A percentile compares a stretch with the other conserved stretches of the same genome.
Evolutionary conservation across 495 filamentous ascomycete genomes (phyloP).

Genomic region (Aspergillus sparsus): DNA sequence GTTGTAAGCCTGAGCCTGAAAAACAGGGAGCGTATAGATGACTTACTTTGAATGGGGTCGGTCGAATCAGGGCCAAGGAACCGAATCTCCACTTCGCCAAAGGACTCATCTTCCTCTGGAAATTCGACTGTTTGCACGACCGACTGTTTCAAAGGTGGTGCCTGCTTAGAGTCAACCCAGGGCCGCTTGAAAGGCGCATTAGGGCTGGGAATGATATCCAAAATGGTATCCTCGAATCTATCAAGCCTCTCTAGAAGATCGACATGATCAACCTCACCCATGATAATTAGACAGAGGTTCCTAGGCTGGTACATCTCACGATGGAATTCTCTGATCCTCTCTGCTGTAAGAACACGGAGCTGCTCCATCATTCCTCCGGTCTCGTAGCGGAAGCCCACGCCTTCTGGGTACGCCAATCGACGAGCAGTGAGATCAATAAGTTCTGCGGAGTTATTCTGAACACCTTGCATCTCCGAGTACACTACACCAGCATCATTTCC

Average conservation of each 20-base stretch:
- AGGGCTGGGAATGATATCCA: slow-evolving; percentile 73
- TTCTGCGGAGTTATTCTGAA: slow-evolving; percentile 78
- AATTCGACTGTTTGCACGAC: slow-evolving; percentile 80
- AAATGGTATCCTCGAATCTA: slow-evolving; percentile 82
- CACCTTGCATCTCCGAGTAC: slow-evolving; percentile 98
- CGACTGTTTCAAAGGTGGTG: slow-evolving; percentile 68
- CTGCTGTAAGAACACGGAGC: slow-evolving; percentile 78
- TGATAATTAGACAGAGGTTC: slow-evolving; percentile 86
- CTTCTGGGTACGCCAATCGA: slow-evolving; percentile 81
- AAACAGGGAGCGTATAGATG: background rate
- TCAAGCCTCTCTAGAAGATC: slow-evolving; percentile 80
- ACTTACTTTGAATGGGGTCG: slow-evolving; percentile 57
- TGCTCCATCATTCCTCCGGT: slow-evolving; percentile 96
- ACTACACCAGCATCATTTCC: slow-evolving; percentile 97
- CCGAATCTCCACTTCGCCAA: slow-evolving; percentile 77
- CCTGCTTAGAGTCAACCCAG: slow-evolving; percentile 83
- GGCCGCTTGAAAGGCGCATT: slow-evolving; percentile 80
- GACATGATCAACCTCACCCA: slow-evolving; percentile 83
- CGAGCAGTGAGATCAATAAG: slow-evolving; percentile 81
- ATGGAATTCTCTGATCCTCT: slow-evolving; percentile 90
- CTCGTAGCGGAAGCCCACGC: slow-evolving; percentile 91
- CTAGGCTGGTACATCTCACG: slow-evolving; percentile 97
- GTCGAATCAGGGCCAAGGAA: slow-evolving; percentile 83
- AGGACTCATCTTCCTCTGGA: slow-evolving; percentile 93
- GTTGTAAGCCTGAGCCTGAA: slow-evolving; percentile 20